Base-by-base conservation (phyloP, 805 yeast genomes). In the Kregervanrija delftensis region DNA sequence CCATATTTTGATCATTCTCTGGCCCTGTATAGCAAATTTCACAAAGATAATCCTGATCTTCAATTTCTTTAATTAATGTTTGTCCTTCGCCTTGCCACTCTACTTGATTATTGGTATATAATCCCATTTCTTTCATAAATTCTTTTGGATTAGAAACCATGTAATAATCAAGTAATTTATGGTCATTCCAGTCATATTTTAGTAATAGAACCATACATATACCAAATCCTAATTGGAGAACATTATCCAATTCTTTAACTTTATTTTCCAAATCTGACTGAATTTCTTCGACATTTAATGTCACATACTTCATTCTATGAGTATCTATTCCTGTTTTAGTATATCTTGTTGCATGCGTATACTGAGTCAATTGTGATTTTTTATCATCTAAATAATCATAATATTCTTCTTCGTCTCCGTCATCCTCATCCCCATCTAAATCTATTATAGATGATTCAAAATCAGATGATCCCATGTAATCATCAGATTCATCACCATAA, bases 11-110 rank as follows among this genome's bases (percentile, higher is more conserved):
- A 44, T 55, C 56, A 13, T 49, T 48, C 0, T 57, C 56, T 28
- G 66, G 68, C 0, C 73, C 74, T 16, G 82, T 83, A 59, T 87
- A 86, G 62, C 96, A 90, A n/a, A 90, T 80, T 12, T 62, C 54
- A 59, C 96, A 88, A 28, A 59, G 49, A 50, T 70, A 76, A 11
- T 56, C 63, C 3, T 41, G 52, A 3, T 58, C 57, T 0, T 63
- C 54, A 36, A 50, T 36, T 44, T 41, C 34, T 12, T 51, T 35
- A 5, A 52, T 45, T 3, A 36, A 30, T 1, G 9, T 11, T 22
- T 22, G 28, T 22, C 28, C 28, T 6, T 22, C 28, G 6, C 28
- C 28, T 22, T 22, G 8, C 28, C 28, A 22, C 8, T 22, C 28
- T 22, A 22, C 28, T 22, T 22, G 28, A 5, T 22, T 22, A 3